Percentiles rank a stretch among this genome's conserved stretches.
Evolutionary conservation across 345 rosid genomes (phyloP).

Genomic region (Melastoma malabathricum): DNA sequence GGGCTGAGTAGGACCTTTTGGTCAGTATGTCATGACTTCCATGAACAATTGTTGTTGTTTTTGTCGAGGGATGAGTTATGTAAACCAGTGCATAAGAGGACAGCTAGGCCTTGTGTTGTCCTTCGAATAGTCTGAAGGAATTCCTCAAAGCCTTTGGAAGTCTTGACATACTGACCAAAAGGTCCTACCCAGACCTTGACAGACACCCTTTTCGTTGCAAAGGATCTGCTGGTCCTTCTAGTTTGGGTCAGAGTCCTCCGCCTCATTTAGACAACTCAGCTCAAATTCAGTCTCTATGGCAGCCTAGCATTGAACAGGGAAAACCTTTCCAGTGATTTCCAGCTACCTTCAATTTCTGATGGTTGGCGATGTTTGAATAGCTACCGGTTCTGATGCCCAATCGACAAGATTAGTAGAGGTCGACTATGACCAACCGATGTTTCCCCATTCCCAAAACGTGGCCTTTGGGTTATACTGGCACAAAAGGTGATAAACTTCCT

Average conservation of each 20-base stretch:
- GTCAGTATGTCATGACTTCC: constrained; percentile 51
- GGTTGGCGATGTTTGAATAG: too few species aligned
- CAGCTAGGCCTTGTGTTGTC: constrained; percentile 22
- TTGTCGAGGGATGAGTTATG: too few species aligned
- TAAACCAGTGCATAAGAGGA: too few species aligned
- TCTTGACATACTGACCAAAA: constrained; percentile 56
- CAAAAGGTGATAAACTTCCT: too few species aligned
- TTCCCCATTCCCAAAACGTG: too few species aligned
- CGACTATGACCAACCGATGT: too few species aligned
- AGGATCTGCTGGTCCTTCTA: constrained; percentile 46
- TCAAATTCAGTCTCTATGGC: constrained; percentile 55
- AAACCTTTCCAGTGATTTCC: too few species aligned
- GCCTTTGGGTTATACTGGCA: too few species aligned
- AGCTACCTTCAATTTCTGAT: too few species aligned
- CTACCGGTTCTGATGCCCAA: too few species aligned
- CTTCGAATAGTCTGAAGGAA: constrained; percentile 54
- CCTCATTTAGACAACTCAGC: constrained; percentile 26
- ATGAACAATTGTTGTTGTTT: too few species aligned
- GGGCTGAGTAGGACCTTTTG: constrained; percentile 64
- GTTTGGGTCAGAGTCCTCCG: constrained; percentile 35
- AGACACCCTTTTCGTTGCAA: constrained; percentile 34
- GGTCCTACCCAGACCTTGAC: constrained; percentile 48
- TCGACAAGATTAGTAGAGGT: too few species aligned
- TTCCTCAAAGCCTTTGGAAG: constrained; percentile 44
- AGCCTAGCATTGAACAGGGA: constrained; percentile 25